These are phyloP conservation scores for Dinochytrium kinnereticum DNA, from an alignment of 371 early-diverging fungal species.

Conservation along the genomic window DNA sequence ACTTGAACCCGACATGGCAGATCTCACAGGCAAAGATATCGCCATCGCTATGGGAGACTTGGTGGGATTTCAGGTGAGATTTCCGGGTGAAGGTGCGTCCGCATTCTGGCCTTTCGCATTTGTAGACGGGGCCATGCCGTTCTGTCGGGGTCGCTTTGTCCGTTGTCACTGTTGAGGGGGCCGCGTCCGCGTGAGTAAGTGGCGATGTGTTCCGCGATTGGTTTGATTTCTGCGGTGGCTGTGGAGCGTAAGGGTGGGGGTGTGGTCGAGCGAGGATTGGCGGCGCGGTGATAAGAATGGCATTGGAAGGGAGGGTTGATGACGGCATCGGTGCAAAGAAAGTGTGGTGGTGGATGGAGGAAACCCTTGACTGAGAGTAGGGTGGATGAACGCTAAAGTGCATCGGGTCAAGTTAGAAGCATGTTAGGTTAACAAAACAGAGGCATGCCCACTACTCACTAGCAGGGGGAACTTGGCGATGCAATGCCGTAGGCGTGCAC, in stretches of 20 bases:
- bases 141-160: too few species aligned
- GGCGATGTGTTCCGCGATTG: too few species aligned
- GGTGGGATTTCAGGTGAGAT: constrained; percentile 8
- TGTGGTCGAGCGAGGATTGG: not conserved
- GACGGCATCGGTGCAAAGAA: not conserved
- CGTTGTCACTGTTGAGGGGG: too few species aligned
- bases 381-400: not conserved
- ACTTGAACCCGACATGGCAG: not conserved
- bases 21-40: not conserved
- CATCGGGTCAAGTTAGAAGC: not conserved
- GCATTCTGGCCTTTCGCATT: not conserved
- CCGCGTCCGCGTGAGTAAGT: too few species aligned
- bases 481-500: too few species aligned
- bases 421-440: too few species aligned
- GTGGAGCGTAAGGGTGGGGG: not conserved
- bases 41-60: not conserved
- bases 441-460: too few species aligned
- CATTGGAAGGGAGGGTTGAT: not conserved
- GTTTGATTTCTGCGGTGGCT: too few species aligned
- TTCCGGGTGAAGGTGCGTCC: not conserved
- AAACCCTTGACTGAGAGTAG: not conserved
- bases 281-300: not conserved
- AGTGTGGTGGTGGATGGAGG: not conserved
- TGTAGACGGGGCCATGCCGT: not conserved
- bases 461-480: too few species aligned